Evolutionary conservation across 371 early-diverging fungal genomes (phyloP).

Genomic region (Coelomomyces lativittatus): DNA sequence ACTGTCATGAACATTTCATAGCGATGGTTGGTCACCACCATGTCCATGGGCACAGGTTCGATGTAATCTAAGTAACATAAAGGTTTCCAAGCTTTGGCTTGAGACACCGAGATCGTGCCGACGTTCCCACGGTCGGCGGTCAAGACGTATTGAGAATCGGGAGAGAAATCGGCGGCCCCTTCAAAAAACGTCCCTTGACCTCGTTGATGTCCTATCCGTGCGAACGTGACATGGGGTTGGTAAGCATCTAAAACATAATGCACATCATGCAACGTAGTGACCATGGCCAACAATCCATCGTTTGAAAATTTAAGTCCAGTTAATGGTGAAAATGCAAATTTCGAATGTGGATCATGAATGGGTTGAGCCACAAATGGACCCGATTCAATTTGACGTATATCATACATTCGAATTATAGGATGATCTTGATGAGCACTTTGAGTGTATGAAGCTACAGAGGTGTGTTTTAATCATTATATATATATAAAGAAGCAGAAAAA

Average conservation of each 20-base stretch:
- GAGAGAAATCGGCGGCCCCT: not conserved
- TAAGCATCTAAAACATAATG: constrained; percentile 57
- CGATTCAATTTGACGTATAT: not conserved
- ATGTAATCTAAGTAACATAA: not conserved
- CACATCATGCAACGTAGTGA: constrained; percentile 46
- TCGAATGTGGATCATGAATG: constrained; percentile 6
- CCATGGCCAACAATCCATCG: constrained; percentile 51
- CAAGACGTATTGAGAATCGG: not conserved
- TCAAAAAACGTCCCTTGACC: not conserved
- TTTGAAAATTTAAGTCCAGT: constrained; percentile 51
- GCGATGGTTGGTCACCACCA: not conserved
- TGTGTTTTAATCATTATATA: not conserved
- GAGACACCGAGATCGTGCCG: not conserved
- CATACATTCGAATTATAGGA: not conserved
- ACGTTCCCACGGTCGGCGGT: not conserved
- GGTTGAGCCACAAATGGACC: constrained; percentile 18
- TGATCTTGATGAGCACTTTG: not conserved
- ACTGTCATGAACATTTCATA: not conserved
- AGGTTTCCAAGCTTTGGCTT: not conserved
- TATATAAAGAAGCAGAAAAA: not conserved
- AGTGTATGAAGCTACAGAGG: not conserved
- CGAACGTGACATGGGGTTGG: constrained; percentile 6
- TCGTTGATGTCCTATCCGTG: not conserved
- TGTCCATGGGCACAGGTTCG: not conserved
- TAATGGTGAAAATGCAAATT: constrained; percentile 10